These are phyloP conservation scores for Coemansia sp. DNA, from an alignment of 192 early-diverging fungal genomes.

Conservation along the genomic window DNA sequence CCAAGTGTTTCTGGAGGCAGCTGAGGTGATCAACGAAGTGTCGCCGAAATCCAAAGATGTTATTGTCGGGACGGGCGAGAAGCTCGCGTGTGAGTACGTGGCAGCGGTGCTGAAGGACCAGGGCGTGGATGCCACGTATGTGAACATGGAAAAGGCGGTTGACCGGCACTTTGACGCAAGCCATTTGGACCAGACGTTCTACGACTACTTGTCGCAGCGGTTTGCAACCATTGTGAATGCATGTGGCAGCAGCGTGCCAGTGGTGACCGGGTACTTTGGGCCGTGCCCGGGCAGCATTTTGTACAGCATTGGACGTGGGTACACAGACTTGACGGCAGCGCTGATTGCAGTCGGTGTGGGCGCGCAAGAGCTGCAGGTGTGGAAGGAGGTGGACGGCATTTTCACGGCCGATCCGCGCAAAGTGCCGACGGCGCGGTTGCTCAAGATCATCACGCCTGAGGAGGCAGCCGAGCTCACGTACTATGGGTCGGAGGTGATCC, in stretches of 20 bases:
- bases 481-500: conserved; percentile 93
- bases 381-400: conserved; percentile 99
- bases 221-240: conserved; percentile 61
- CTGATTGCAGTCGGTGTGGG: conserved; percentile 84
- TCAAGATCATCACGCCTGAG: conserved; percentile 93
- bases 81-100: conserved; percentile 87
- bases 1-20: conserved; percentile 84
- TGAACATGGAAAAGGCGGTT: conserved; percentile 85
- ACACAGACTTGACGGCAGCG: conserved; percentile 96
- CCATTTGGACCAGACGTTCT: conserved; percentile 89
- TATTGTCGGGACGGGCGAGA: conserved; percentile 93
- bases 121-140: conserved; percentile 79
- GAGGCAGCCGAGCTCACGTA: conserved; percentile 98
- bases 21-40: conserved; percentile 94
- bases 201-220: conserved; percentile 80
- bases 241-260: conserved; percentile 71
- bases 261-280: conserved; percentile 98
- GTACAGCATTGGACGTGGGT: conserved; percentile 90
- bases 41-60: conserved; percentile 94
- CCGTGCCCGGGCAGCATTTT: conserved; percentile 92
- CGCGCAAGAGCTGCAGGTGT: conserved; percentile 94
- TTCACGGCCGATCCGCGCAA: conserved; percentile 99
- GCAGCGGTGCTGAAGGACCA: conserved; percentile 73
- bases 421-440: conserved; percentile 76
- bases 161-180: conserved; percentile 75